Evolutionary conservation across 306 rosid species (phyloP).

Genomic region (Gleditsia sinensis): DNA sequence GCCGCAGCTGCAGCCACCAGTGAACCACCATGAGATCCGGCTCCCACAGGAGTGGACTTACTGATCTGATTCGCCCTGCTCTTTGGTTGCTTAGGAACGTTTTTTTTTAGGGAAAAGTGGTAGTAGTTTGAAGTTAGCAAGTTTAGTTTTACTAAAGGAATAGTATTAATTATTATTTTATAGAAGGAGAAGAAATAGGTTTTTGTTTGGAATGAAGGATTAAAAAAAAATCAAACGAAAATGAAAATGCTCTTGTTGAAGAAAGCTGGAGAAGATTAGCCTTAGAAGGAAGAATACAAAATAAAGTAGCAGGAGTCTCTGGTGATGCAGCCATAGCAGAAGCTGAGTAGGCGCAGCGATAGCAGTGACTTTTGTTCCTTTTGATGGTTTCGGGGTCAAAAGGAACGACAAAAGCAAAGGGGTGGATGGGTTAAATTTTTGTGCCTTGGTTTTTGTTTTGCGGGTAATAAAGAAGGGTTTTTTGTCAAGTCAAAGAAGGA

Average conservation of each 20-base stretch:
- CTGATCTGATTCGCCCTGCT: neutral
- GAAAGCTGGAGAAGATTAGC: neutral
- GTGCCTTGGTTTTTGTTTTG: neutral
- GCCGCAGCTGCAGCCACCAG: constrained; percentile 25
- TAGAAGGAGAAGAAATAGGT: constrained; percentile 21
- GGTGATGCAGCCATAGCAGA: neutral
- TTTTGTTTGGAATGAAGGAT: constrained; percentile 26
- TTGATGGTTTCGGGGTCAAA: constrained; percentile 2
- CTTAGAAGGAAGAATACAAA: neutral
- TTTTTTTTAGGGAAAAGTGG: neutral
- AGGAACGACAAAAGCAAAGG: neutral
- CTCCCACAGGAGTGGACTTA: constrained; percentile 88
- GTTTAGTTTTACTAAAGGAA: constrained; percentile 2
- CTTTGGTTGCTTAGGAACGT: neutral
- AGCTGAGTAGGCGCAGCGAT: constrained; percentile 5
- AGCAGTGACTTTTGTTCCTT: constrained; percentile 28
- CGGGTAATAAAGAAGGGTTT: neutral
- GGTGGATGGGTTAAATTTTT: constrained; percentile 10
- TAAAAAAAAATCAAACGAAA: too few relatives aligned
- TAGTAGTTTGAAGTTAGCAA: neutral
- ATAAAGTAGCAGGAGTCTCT: neutral
- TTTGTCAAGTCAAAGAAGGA: neutral
- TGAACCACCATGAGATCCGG: constrained; percentile 56
- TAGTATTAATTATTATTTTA: neutral
- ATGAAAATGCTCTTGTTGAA: neutral